Base-by-base conservation (phyloP, 257 asterid species). In the Nicotiana tabacum region DNA sequence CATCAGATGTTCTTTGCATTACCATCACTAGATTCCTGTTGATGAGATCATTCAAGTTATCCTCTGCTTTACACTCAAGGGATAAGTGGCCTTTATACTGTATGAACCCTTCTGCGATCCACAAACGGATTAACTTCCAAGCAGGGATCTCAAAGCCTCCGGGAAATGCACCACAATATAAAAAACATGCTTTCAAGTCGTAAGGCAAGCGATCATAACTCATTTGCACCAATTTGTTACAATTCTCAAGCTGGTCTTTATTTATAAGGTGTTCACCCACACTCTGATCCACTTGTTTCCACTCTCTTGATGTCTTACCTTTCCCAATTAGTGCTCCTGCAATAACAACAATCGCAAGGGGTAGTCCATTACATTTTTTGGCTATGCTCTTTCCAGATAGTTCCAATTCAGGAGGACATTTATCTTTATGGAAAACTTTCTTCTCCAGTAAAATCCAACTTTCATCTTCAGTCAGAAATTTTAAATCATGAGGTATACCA, bases 31-130 rank as follows among this genome's bases (percentile, higher is more conserved):
- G 81, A 85, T 89, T 92, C 83, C 90, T 88, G 35, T 67, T 74
- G 5, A 92, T 85, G 11, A 92, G 90, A 2, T 88, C 89, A 29
- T 85, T 58, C 87, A 92, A 2, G 62, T 82, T 77, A 9, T 82
- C 88, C 27, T 86, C 83, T 1, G 94, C 95, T 24, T 58, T 81
- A 72, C 89, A 83, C 87, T 90, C 95, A 78, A 86, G 1, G 72
- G 84, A 84, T 53, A 58, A 18, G 6, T 60, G 85, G 6, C 24
- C 78, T 21, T 81, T 77, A 1, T 56, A 53, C 77, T 82, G 87
- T 43, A 91, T 53, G 78, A 90, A 91, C 5, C 92, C 92, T 83
- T 91, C 93, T 0, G 91, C 92, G 0, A 91, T 88, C 95, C 95
- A 91, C 72, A 91, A 58, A 2, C 81, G 72, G 15, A 56, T 83